Percentiles rank a stretch among this genome's conserved stretches.
These are phyloP conservation scores for Moricandia arvensis DNA, from an alignment of 345 rosid genomes.

Conservation along the genomic window DNA sequence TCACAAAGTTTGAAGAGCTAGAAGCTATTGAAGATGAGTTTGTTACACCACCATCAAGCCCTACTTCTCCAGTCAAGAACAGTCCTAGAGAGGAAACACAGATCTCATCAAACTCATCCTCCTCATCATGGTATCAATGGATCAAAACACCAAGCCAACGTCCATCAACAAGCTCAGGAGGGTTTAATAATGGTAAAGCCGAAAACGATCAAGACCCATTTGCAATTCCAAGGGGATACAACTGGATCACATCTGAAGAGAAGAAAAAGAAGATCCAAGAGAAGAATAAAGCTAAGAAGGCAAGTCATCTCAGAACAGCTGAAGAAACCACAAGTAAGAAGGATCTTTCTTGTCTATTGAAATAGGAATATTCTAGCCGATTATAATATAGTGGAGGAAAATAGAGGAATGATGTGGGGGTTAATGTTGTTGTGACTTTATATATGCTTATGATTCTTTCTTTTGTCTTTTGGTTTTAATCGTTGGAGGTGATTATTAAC, in stretches of 20 bases:
- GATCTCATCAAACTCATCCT: conserved; percentile 54
- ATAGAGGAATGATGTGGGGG: conserved; percentile 21
- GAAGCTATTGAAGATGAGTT: conserved; percentile 82
- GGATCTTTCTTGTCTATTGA: conserved; percentile 21
- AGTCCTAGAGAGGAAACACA: conserved; percentile 53
- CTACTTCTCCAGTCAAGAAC: conserved; percentile 50
- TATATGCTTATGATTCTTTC: conserved; percentile 31
- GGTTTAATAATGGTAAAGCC: conserved; percentile 40
- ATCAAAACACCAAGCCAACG: conserved; percentile 80
- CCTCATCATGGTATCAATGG: conserved; percentile 97
- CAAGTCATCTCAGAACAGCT: conserved; percentile 34
- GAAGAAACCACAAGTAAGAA: conserved; percentile 30
- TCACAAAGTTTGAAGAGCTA: conserved; percentile 91
- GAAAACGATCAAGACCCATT: conserved; percentile 82
- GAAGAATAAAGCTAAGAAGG: conserved; percentile 76
- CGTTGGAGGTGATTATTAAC: background rate
- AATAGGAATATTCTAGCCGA: conserved; percentile 35
- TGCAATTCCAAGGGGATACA: conserved; percentile 71
- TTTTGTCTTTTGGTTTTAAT: background rate
- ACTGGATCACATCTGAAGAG: conserved; percentile 87
- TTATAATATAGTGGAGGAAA: conserved; percentile 24
- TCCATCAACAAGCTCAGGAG: conserved; percentile 44
- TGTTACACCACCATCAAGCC: conserved; percentile 95
- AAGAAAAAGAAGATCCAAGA: conserved; percentile 96
- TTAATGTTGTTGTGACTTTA: conserved; percentile 27